Evolutionary conservation across 192 early-diverging fungal species (phyloP), one percentile per base, ranked within the genome.

Genomic region (Coemansia sp.): DNA sequence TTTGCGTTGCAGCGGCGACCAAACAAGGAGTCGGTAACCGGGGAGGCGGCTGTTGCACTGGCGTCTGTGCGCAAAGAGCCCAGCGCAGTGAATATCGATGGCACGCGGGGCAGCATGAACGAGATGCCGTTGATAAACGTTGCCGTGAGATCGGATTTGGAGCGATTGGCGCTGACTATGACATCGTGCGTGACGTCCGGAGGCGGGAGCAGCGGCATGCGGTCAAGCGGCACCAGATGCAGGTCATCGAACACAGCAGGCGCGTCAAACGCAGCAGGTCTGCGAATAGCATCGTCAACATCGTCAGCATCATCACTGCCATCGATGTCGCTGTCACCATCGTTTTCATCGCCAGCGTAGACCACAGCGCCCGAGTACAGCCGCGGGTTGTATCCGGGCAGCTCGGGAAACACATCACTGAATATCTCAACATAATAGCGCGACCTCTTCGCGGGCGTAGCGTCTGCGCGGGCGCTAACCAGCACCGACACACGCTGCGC

Each of bases 401-500:
- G 48, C 37, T 65, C 56, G 49, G 92, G 89, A 69, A 92, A 91
- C 85, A 93, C 89, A 54, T 83, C 78, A 43, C 76, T 76, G 47
- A 92, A 77, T 71, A 92, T 86, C 21, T 90, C 87, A 52, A 87
- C 85, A 53, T 90, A 87, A 56, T 94, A 67, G 47, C 75, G 49
- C 63, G 87, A 94, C 84, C 94, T 93, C 10, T n/a, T 67, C 4
- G 44, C 47, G 5, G 12, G 11, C 12, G 11, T 0, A 15, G 81
- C 70, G 9, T 83, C 67, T 23, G 87, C 68, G 23, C 82, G 86
- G 11, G 93, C 92, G 6, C 77, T 89, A n/a, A 94, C 87, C 12
- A 96, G 81, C 6, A 93, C 89, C 21, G 93, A 92, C 49, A 86
- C 79, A 11, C 94, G 88, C 76, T 94, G 93, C 9, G 90, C 94